A percentile compares a stretch with the other conserved stretches of the same genome.
These are phyloP conservation scores for Paraglomus brasilianum DNA, from an alignment of 192 early-diverging fungal genomes.

Conservation along the genomic window DNA sequence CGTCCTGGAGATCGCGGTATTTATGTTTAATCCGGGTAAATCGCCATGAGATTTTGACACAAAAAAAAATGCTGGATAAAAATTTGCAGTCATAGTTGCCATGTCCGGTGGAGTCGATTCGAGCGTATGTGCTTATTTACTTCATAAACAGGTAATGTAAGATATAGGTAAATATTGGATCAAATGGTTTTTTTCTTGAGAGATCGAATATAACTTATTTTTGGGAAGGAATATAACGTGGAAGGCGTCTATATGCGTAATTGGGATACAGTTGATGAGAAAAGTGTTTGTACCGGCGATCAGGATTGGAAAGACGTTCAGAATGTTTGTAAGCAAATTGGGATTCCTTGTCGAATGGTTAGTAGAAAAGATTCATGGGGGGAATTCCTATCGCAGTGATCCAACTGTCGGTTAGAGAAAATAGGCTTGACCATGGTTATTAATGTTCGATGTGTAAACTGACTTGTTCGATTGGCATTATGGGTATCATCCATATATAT, in stretches of 20 bases:
- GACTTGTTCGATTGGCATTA: too few species aligned
- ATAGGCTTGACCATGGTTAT: too few species aligned
- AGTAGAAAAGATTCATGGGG: slow-evolving; percentile 34
- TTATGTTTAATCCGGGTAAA: neutral
- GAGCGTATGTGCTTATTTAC: slow-evolving; percentile 76
- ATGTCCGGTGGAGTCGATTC: slow-evolving; percentile 98
- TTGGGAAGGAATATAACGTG: slow-evolving; percentile 54
- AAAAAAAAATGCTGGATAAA: neutral
- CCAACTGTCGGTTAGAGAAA: too few species aligned
- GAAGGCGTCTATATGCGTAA: slow-evolving; percentile 92
- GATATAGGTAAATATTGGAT: neutral
- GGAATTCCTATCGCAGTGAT: neutral
- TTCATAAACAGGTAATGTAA: slow-evolving; percentile 53
- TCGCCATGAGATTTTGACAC: neutral
- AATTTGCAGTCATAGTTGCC: slow-evolving; percentile 62
- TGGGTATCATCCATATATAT: too few species aligned
- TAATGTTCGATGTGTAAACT: too few species aligned
- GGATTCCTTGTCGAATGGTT: slow-evolving; percentile 52
- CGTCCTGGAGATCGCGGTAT: too few species aligned
- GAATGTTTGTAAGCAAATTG: slow-evolving; percentile 61
- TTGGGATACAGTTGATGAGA: slow-evolving; percentile 87
- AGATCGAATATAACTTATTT: neutral
- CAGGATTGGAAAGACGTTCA: slow-evolving; percentile 80
- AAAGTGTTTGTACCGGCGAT: slow-evolving; percentile 71
- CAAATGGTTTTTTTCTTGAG: neutral